Evolutionary conservation across 208 protist genomes (phyloP).

Genomic region (Angomonas deanei): DNA sequence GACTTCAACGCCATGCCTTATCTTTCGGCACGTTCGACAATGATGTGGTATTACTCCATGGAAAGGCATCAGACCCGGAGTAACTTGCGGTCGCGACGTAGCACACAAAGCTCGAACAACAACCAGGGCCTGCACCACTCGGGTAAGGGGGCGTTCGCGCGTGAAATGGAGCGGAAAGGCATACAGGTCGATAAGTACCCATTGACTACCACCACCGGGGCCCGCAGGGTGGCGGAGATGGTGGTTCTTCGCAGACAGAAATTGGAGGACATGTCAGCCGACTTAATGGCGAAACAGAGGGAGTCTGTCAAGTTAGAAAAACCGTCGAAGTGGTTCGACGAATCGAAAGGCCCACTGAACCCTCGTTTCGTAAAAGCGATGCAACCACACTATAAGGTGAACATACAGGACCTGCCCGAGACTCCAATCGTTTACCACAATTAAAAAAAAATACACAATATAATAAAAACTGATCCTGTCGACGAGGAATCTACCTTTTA

Average conservation of each 20-base stretch:
- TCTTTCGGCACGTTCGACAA: conserved; percentile 63
- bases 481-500: too few species aligned
- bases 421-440: conserved; percentile 19
- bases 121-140: conserved; percentile 84
- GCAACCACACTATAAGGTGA: conserved; percentile 61
- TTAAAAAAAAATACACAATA: background rate
- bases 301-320: conserved; percentile 15
- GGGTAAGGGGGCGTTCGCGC: conserved; percentile 80
- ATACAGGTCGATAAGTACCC: conserved; percentile 79
- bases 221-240: conserved; percentile 76
- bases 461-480: background rate
- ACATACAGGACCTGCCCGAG: conserved; percentile 64
- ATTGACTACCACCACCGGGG: conserved; percentile 79
- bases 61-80: conserved; percentile 69
- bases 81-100: conserved; percentile 49
- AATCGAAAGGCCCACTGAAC: conserved; percentile 74
- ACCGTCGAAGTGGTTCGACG: conserved; percentile 83
- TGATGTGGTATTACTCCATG: conserved; percentile 86
- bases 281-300: conserved; percentile 36
- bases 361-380: conserved; percentile 71
- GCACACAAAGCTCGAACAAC: conserved; percentile 82
- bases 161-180: conserved; percentile 75
- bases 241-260: conserved; percentile 70
- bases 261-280: conserved; percentile 59
- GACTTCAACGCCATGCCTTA: conserved; percentile 79